phyloP scores from a whole-genome alignment of 208 protist species.

The Trypanosomatidae sp. region DNA sequence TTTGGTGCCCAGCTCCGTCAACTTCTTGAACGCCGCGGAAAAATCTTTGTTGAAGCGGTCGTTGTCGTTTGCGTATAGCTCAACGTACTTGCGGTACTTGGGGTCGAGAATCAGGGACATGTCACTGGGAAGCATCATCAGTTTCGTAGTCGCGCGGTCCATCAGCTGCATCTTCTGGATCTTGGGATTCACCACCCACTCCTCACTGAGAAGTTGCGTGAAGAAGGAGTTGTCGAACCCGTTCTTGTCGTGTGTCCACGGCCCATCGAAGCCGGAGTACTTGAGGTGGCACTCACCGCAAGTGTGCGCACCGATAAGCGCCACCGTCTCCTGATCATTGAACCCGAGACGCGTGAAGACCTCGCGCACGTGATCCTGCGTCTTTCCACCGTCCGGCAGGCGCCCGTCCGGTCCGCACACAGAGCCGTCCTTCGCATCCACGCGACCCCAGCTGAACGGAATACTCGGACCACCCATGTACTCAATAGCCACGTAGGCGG shows the following conservation, averaged over 20 bases:
- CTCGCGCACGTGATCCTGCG: slow-evolving; percentile 74
- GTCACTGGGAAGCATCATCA: slow-evolving; percentile 95
- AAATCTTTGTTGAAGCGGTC: slow-evolving; percentile 91
- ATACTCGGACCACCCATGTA: slow-evolving; percentile 90
- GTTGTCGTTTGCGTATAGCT: slow-evolving; percentile 92
- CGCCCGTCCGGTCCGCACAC: slow-evolving; percentile 77
- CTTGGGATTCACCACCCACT: slow-evolving; percentile 79
- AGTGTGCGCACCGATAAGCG: slow-evolving; percentile 91
- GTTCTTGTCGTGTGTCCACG: slow-evolving; percentile 91
- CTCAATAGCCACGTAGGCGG: slow-evolving; percentile 90
- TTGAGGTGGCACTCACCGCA: slow-evolving; percentile 90
- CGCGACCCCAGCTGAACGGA: slow-evolving; percentile 80
- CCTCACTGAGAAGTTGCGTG: slow-evolving; percentile 71
- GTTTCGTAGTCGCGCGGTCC: slow-evolving; percentile 64
- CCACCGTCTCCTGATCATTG: slow-evolving; percentile 93
- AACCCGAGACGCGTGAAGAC: slow-evolving; percentile 94
- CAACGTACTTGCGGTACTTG: slow-evolving; percentile 76
- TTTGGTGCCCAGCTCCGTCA: slow-evolving; percentile 61
- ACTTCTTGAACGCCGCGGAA: slow-evolving; percentile 71
- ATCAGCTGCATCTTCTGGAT: slow-evolving; percentile 74
- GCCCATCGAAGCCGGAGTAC: slow-evolving; percentile 82
- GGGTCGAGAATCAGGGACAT: slow-evolving; percentile 83
- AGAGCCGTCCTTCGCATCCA: slow-evolving; percentile 73
- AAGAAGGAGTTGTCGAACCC: slow-evolving; percentile 95
- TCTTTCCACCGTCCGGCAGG: slow-evolving; percentile 85